Percentiles rank a stretch among this genome's conserved stretches.
Evolutionary conservation across 352 stramenopile genomes (phyloP).

Genomic region (Globisporangium rhizosaccharum): DNA sequence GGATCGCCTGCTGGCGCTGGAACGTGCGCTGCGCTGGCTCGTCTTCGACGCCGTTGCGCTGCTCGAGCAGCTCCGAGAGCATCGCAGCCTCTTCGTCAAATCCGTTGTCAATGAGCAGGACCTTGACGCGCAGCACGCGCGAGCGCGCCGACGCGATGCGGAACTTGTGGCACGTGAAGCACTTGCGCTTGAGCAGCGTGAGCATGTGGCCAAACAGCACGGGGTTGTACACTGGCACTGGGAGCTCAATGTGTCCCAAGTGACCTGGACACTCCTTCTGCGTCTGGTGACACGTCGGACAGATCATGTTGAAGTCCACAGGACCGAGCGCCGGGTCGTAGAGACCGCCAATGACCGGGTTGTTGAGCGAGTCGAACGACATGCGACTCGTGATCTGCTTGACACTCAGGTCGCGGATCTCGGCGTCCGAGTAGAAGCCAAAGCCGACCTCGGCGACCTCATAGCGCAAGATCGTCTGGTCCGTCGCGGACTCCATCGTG

Average conservation of each 20-base stretch:
- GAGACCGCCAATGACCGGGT: constrained; percentile 92
- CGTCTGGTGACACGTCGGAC: constrained; percentile 94
- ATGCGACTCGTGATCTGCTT: constrained; percentile 95
- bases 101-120: constrained; percentile 89
- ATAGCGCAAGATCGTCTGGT: constrained; percentile 89
- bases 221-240: constrained; percentile 97
- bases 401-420: constrained; percentile 95
- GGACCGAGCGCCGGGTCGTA: constrained; percentile 97
- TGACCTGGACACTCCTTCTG: constrained; percentile 97
- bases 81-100: constrained; percentile 75
- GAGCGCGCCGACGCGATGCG: constrained; percentile 67
- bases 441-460: constrained; percentile 90
- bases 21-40: constrained; percentile 65
- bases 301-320: constrained; percentile 88
- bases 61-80: constrained; percentile 76
- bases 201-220: constrained; percentile 95
- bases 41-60: constrained; percentile 84
- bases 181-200: constrained; percentile 96
- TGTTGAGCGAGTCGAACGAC: constrained; percentile 94
- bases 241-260: constrained; percentile 98
- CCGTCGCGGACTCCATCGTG: constrained; percentile 79
- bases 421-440: constrained; percentile 96
- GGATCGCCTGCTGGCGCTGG: constrained; percentile 78
- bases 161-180: constrained; percentile 98
- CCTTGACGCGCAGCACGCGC: constrained; percentile 85